Evolutionary conservation across 2,329 filamentous ascomycete genomes (phyloP).

Genomic region (Berkeleyomyces basicola): DNA sequence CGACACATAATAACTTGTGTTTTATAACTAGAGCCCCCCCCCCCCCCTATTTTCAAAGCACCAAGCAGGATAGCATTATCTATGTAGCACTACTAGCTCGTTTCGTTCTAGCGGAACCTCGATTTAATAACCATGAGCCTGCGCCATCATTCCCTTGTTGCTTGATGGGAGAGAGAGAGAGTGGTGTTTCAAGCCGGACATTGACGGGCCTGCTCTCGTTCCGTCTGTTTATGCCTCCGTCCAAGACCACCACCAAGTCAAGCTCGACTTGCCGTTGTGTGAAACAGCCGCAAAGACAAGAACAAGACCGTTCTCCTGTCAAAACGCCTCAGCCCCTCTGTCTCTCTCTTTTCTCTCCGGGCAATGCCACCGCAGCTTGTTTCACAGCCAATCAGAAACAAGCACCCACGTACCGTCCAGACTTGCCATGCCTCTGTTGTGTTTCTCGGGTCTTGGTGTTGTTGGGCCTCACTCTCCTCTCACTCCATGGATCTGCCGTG

Average conservation of each 20-base stretch:
- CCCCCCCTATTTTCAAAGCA: too few species aligned
- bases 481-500: neutral
- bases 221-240: neutral
- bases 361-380: neutral
- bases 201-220: neutral
- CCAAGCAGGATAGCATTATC: too few species aligned
- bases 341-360: neutral
- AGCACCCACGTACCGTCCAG: too few species aligned
- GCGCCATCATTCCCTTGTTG: neutral
- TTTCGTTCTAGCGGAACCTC: neutral
- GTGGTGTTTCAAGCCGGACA: neutral
- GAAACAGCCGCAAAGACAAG: neutral
- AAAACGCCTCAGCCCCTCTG: neutral
- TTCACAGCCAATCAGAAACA: neutral
- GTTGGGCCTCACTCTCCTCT: neutral
- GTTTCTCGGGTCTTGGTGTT: neutral
- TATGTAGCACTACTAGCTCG: neutral
- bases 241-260: neutral
- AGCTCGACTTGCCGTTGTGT: too few species aligned
- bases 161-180: neutral
- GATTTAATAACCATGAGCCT: neutral
- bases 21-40: too few species aligned
- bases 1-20: too few species aligned
- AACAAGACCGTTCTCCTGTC: neutral
- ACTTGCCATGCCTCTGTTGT: neutral